phyloP scores from a whole-genome alignment of 768 basidiomycete species.

The Tephrocybe sp. region DNA sequence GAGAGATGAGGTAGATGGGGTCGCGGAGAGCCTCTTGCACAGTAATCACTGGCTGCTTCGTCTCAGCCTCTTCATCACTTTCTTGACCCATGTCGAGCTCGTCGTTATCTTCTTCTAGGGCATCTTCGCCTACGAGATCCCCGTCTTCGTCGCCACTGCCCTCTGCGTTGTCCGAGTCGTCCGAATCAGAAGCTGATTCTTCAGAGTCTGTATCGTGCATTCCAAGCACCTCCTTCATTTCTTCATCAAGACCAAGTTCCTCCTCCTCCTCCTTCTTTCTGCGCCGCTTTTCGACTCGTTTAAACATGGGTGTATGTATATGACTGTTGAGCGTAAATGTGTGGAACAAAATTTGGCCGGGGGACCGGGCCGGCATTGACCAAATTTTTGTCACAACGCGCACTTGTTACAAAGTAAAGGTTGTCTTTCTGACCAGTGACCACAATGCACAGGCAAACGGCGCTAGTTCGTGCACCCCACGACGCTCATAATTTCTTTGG shows the following conservation, averaged over 20 bases:
- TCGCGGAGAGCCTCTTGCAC: slow-evolving; percentile 59
- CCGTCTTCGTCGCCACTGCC: slow-evolving; percentile 27
- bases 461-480: slow-evolving; percentile 4
- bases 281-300: slow-evolving; percentile 68
- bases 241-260: slow-evolving; percentile 53
- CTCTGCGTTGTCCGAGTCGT: slow-evolving; percentile 28
- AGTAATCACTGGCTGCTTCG: slow-evolving; percentile 43
- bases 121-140: slow-evolving; percentile 17
- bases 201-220: slow-evolving; percentile 76
- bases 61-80: slow-evolving; percentile 23
- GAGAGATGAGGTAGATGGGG: slow-evolving; percentile 58
- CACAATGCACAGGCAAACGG: slow-evolving; percentile 13
- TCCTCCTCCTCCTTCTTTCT: slow-evolving; percentile 62
- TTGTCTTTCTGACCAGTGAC: background rate
- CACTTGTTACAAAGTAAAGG: background rate
- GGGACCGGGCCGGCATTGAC: slow-evolving; percentile 17
- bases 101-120: slow-evolving; percentile 13
- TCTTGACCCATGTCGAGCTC: slow-evolving; percentile 16
- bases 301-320: slow-evolving; percentile 62
- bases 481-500: background rate
- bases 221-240: slow-evolving; percentile 54
- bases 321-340: too few relatives aligned
- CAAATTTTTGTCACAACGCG: slow-evolving; percentile 11
- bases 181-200: slow-evolving; percentile 58
- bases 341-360: slow-evolving; percentile 5